Evolutionary conservation across 768 basidiomycete species (phyloP).

Genomic region (Clavulina sp.): DNA sequence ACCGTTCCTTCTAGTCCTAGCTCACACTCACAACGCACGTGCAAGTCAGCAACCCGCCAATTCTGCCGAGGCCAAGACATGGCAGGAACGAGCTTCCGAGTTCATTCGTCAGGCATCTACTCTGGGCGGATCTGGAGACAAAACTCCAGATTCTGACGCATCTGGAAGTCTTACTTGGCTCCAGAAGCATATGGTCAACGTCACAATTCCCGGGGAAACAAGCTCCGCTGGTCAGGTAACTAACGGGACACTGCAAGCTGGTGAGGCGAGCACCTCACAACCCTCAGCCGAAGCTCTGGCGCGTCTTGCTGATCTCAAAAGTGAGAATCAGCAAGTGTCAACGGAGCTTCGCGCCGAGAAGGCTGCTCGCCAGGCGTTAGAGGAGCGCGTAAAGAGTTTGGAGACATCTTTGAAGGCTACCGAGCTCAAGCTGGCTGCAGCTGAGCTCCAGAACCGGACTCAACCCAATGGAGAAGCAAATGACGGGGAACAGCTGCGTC

Average conservation of each 20-base stretch:
- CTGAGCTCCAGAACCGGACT: neutral
- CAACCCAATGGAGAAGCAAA: neutral
- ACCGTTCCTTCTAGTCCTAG: constrained; percentile 1
- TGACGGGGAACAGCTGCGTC: neutral
- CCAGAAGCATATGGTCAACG: neutral
- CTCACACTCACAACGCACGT: neutral
- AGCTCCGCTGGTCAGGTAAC: neutral
- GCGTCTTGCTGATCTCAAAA: neutral
- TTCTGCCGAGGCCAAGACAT: neutral
- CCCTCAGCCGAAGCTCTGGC: neutral
- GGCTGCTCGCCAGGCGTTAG: neutral
- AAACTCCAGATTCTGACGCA: neutral
- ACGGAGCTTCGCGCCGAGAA: neutral
- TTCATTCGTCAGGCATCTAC: neutral
- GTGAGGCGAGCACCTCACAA: neutral
- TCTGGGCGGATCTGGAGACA: neutral
- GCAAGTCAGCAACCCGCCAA: neutral
- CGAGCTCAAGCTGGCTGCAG: neutral
- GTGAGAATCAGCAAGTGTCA: neutral
- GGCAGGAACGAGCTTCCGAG: neutral
- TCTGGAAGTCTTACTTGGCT: neutral
- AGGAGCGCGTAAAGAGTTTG: neutral
- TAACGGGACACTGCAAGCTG: neutral
- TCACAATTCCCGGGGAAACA: neutral
- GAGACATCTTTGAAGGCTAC: neutral